Evolutionary conservation across 1,284 basidiomycete genomes (phyloP).

Genomic region (Neolentinus lepideus): DNA sequence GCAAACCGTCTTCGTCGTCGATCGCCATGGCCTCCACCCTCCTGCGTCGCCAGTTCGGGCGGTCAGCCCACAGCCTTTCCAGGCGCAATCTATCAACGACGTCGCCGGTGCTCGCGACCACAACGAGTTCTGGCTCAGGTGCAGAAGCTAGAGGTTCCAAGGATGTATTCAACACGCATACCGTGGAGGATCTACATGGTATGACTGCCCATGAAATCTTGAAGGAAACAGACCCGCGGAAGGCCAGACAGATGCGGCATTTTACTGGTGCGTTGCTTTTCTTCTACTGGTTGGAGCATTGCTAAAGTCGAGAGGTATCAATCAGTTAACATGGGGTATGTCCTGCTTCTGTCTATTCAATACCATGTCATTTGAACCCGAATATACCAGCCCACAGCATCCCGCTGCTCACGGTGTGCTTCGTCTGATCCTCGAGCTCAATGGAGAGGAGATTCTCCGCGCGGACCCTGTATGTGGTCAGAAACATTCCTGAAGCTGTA

Average conservation of each 20-base stretch:
- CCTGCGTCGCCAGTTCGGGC: constrained; percentile 36
- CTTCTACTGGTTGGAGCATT: constrained; percentile 7
- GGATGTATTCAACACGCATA: constrained; percentile 56
- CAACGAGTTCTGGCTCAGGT: constrained; percentile 11
- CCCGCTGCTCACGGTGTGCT: constrained; percentile 98
- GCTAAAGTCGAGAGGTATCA: neutral
- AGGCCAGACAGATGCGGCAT: constrained; percentile 83
- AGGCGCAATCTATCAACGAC: constrained; percentile 19
- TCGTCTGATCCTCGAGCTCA: constrained; percentile 95
- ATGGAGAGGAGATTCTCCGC: constrained; percentile 92
- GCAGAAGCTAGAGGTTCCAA: constrained; percentile 20
- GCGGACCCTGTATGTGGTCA: constrained; percentile 70
- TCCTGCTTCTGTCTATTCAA: neutral
- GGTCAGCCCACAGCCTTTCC: constrained; percentile 15
- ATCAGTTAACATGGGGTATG: constrained; percentile 84
- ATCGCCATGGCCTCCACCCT: constrained; percentile 46
- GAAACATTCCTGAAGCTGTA: neutral
- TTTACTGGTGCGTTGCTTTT: constrained; percentile 67
- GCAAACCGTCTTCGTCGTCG: constrained; percentile 3
- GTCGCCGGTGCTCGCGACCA: constrained; percentile 14
- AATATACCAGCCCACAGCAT: constrained; percentile 75
- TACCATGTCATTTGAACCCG: neutral
- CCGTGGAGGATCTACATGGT: constrained; percentile 78
- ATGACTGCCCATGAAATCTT: constrained; percentile 75
- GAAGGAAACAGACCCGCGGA: constrained; percentile 62